phyloP scores from a whole-genome alignment of 2,329 filamentous ascomycete species.

The Akanthomyces lecanii region DNA sequence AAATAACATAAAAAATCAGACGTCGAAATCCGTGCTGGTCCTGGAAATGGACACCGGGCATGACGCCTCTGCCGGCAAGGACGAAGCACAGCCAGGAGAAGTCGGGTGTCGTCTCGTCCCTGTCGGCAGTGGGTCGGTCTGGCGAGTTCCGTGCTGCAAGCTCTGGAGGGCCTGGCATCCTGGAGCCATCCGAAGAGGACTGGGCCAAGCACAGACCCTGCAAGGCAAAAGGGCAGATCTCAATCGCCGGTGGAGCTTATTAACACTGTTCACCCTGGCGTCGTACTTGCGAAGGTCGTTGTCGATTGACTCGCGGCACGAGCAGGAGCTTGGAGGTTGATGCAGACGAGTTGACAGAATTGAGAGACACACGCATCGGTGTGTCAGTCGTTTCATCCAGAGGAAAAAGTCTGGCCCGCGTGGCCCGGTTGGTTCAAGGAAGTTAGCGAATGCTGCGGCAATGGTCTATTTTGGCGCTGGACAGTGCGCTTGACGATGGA shows the following conservation, averaged over 20 bases:
- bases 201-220: slow-evolving; percentile 12
- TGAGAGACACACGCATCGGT: neutral
- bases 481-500: neutral
- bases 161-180: neutral
- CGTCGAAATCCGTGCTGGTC: neutral
- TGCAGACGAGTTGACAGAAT: neutral
- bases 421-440: neutral
- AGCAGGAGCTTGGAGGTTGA: neutral
- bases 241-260: neutral
- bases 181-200: slow-evolving; percentile 4
- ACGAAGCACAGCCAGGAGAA: neutral
- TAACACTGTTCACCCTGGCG: neutral
- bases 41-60: neutral
- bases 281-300: neutral
- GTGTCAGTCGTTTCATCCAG: neutral
- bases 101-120: neutral
- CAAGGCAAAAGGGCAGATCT: slow-evolving; percentile 11
- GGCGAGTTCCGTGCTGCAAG: slow-evolving; percentile 4
- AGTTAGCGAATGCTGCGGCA: neutral
- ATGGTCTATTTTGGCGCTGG: neutral
- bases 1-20: neutral
- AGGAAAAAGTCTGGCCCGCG: neutral
- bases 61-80: neutral
- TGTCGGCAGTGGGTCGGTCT: neutral
- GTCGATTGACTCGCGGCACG: neutral